phyloP scores from a whole-genome alignment of 345 rosid species.

The Lumnitzera racemosa region DNA sequence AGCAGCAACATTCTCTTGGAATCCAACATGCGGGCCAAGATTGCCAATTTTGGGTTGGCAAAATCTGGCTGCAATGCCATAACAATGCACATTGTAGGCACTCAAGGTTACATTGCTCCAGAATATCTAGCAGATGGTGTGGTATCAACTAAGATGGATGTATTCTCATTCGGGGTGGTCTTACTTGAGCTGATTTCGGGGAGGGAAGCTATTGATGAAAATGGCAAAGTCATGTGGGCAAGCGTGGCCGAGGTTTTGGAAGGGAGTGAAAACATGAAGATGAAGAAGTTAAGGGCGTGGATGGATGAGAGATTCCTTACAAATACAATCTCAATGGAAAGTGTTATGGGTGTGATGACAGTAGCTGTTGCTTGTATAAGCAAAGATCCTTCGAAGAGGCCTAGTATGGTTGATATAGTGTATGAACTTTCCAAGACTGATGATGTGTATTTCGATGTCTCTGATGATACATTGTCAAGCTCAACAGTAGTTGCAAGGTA shows the following conservation, averaged over 20 bases:
- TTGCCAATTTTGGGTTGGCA: constrained; percentile 68
- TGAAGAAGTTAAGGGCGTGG: constrained; percentile 22
- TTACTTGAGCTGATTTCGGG: constrained; percentile 62
- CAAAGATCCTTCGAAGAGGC: constrained; percentile 46
- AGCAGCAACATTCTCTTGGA: constrained; percentile 62
- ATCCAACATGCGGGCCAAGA: constrained; percentile 55
- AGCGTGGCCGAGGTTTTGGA: constrained; percentile 21
- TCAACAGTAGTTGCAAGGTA: constrained; percentile 35
- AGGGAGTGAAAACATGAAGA: constrained; percentile 31
- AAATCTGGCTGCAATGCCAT: constrained; percentile 74
- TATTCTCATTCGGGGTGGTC: constrained; percentile 67
- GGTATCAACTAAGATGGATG: constrained; percentile 61
- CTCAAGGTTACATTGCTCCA: constrained; percentile 74
- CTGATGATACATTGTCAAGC: constrained; percentile 27
- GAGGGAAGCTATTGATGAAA: constrained; percentile 39
- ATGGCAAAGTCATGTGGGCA: constrained; percentile 46
- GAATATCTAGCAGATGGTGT: constrained; percentile 44
- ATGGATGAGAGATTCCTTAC: constrained; percentile 31
- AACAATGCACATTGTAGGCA: constrained; percentile 70
- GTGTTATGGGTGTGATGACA: constrained; percentile 35
- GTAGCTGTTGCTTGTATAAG: constrained; percentile 48
- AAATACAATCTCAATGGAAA: constrained; percentile 35
- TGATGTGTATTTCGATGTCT: constrained; percentile 36
- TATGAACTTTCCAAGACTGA: constrained; percentile 52
- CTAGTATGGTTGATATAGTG: constrained; percentile 59